Conservation (phyloP, 352 stramenopile genomes). For the Pythium dissotocum region DNA sequence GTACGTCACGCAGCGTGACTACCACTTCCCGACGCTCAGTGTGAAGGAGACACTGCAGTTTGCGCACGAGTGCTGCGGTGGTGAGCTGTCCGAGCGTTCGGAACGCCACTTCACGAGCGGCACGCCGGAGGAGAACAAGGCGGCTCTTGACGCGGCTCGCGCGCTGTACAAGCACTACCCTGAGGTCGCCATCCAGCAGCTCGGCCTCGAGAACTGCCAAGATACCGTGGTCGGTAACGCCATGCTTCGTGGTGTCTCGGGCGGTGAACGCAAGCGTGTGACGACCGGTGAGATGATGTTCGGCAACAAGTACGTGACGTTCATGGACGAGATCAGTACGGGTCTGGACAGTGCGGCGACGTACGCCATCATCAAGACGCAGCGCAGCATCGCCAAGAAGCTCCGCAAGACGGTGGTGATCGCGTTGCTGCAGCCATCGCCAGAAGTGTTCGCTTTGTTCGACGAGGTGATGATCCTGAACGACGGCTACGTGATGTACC, state of each 20-base stretch:
- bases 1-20: constrained; percentile 42
- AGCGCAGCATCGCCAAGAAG: constrained; percentile 39
- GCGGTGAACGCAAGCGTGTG: constrained; percentile 66
- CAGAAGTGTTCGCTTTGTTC: constrained; percentile 36
- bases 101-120: not conserved
- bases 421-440: constrained; percentile 31
- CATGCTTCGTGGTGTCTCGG: constrained; percentile 56
- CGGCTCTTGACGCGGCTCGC: constrained; percentile 11
- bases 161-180: constrained; percentile 26
- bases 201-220: constrained; percentile 39
- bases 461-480: constrained; percentile 48
- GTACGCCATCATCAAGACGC: constrained; percentile 81
- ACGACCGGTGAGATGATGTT: constrained; percentile 84
- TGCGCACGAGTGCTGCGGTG: constrained; percentile 28
- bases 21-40: constrained; percentile 35
- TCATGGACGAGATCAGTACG: constrained; percentile 92
- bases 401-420: constrained; percentile 47
- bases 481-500: constrained; percentile 45
- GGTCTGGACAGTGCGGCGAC: constrained; percentile 90
- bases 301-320: constrained; percentile 53
- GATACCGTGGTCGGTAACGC: constrained; percentile 66
- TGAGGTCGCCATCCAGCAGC: constrained; percentile 38
- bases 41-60: no score
- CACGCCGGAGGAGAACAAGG: not conserved
- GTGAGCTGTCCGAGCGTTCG: no score